Percentiles rank a stretch among this genome's conserved stretches.
These are phyloP conservation scores for Tulasnella sp. DNA, from an alignment of 768 basidiomycete species.

Conservation along the genomic window DNA sequence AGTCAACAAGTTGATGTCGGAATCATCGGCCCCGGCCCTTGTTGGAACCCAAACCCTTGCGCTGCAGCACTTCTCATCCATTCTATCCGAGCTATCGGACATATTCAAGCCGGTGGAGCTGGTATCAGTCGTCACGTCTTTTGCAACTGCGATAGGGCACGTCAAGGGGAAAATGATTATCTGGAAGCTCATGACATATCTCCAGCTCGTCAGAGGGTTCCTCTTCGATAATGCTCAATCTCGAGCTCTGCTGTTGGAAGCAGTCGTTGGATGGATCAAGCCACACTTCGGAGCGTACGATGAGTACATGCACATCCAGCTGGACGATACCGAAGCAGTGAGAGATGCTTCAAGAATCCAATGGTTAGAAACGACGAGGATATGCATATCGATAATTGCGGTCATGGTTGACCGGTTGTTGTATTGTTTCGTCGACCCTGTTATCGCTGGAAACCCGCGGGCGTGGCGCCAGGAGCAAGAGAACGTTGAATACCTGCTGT, in stretches of 20 bases:
- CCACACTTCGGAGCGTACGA: constrained; percentile 93
- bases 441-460: constrained; percentile 61
- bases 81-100: constrained; percentile 83
- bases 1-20: constrained; percentile 88
- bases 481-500: constrained; percentile 83
- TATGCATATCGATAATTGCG: constrained; percentile 86
- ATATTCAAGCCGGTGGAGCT: constrained; percentile 82
- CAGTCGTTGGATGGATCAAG: constrained; percentile 91
- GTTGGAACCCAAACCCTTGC: constrained; percentile 96
- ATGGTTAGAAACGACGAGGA: constrained; percentile 89
- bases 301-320: constrained; percentile 66
- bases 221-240: constrained; percentile 82
- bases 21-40: constrained; percentile 75
- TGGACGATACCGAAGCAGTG: constrained; percentile 66
- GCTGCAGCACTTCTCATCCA: constrained; percentile 88
- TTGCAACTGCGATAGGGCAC: constrained; percentile 70
- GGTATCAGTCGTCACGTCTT: constrained; percentile 81
- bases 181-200: constrained; percentile 92
- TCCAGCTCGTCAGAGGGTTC: constrained; percentile 87
- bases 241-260: constrained; percentile 79
- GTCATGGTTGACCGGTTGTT: constrained; percentile 91
- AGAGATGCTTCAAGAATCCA: constrained; percentile 76
- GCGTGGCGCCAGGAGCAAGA: constrained; percentile 81
- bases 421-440: constrained; percentile 71
- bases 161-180: constrained; percentile 86